Base-by-base conservation (phyloP, 1,284 basidiomycete genomes). In the Abortiporus biennis region DNA sequence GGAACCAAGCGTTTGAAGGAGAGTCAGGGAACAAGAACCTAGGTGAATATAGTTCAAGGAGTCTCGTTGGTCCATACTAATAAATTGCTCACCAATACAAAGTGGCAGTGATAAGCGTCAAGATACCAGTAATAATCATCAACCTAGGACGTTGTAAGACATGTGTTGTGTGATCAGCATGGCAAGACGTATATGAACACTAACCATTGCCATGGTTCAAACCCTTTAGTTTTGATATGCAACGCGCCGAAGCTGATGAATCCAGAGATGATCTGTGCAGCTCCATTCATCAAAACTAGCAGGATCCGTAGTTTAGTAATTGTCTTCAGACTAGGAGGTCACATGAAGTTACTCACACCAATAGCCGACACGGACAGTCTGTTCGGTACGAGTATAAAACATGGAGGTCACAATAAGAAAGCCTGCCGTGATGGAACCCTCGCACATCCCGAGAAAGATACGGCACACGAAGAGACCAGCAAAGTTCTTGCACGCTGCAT, bases 321-420 rank as follows among this genome's bases (percentile, higher is more conserved):
- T n/a, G n/a, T n/a, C n/a, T n/a, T n/a, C n/a, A n/a, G n/a, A n/a
- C n/a, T n/a, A n/a, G n/a, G n/a, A n/a, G n/a, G n/a, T n/a, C n/a
- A n/a, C n/a, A n/a, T n/a, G n/a, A 9, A 13, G 17, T 15, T 3
- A 67, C 81, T 59, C 55, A 87, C 84, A 84, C 84, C 83, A 86
- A 53, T 85, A 86, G 0, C 85, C 85, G n/a, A 87, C 76, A 1
- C 85, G 69, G 17, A 77, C 55, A 0, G 81, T 85, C 52, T 86
- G 83, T 54, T 91, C 87, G 3, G 60, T 74, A 20, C 80, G 71
- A 0, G 83, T 88, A 59, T 90, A 90, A 57, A 87, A 89, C 85
- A 87, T 87, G 20, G 80, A 74, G 38, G 68, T 82, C 38, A 85
- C 76, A 43, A 90, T 78, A 67, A 89, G 63, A 62, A 89, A 90